phyloP scores from a whole-genome alignment of 2,329 filamentous ascomycete species.

The Grosmannia clavigera region DNA sequence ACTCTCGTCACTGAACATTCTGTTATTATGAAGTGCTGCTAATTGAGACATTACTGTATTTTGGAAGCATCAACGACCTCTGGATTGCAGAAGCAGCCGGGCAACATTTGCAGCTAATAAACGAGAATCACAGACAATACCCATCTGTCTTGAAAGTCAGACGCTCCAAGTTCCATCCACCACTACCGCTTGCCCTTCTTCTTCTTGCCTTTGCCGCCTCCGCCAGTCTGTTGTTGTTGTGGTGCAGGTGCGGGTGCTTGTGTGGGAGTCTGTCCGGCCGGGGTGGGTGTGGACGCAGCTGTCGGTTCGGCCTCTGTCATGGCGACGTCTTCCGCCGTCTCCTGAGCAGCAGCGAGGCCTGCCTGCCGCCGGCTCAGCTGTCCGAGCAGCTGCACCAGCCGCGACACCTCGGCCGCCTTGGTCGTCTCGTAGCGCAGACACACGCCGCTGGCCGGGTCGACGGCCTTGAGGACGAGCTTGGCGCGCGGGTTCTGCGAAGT shows the following conservation, averaged over 20 bases:
- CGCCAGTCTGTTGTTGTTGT: slow-evolving; percentile 20
- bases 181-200: slow-evolving; percentile 56
- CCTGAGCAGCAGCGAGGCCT: slow-evolving; percentile 34
- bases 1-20: neutral
- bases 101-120: neutral
- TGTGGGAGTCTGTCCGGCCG: slow-evolving; percentile 15
- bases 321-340: slow-evolving; percentile 21
- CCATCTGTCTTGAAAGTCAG: too few species aligned
- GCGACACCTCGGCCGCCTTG: slow-evolving; percentile 79
- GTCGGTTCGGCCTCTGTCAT: slow-evolving; percentile 22
- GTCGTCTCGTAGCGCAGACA: slow-evolving; percentile 84
- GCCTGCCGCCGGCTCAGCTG: slow-evolving; percentile 60
- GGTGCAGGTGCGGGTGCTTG: slow-evolving; percentile 14
- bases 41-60: neutral
- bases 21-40: too few species aligned
- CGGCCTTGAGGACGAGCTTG: slow-evolving; percentile 76
- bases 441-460: slow-evolving; percentile 68
- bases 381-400: slow-evolving; percentile 67
- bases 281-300: slow-evolving; percentile 13
- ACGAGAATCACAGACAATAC: too few species aligned
- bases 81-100: neutral
- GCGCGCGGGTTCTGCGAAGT: slow-evolving; percentile 41
- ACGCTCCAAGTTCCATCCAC: too few species aligned
- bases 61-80: too few species aligned
- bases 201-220: slow-evolving; percentile 50